Evolutionary conservation across 2,329 filamentous ascomycete genomes (phyloP), one percentile per base, ranked within the genome.

Genomic region (Epichloe brachyelytri): DNA sequence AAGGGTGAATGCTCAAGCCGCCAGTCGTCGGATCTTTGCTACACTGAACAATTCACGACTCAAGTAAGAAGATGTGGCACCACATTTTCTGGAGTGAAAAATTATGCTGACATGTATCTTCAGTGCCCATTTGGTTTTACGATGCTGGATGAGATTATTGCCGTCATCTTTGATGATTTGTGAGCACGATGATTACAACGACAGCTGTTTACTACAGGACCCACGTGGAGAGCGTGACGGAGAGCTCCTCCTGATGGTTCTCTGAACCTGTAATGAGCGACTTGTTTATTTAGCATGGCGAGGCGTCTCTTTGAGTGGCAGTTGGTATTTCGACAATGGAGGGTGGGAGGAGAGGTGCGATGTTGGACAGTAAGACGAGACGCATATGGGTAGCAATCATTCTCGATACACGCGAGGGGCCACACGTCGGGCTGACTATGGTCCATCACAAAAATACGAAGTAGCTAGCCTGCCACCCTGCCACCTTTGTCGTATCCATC

Each of bases 31-130:
- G 60, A 80, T 97, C 46, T 88, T 94, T 71, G 90, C 89, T 10
- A 89, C 87, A 44, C 73, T 97, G 58, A 98, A 98, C 67, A 98
- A 97, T 68, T 77, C 82, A 53, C 77, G 88, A 56, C 72, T 98
- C 58, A 96, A 97, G 86, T 90, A 71, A 74, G 84, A 26, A 40
- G 12, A 37, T 14, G 12, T 8, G 40, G 15, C 19, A 11, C 6
- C n/a, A 12, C 2, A 4, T 10, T 14, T 10, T 30, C 5, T 37
- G 19, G 14, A n/a, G 17, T 30, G 15, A 6, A 19, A 34, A 34
- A 43, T 56, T 11, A n/a, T 47, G 46, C 37, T 46, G 30, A 50
- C 43, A 2, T 38, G 15, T 12, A 33, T 22, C 8, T n/a, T 3
- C 41, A 82, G 79, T 65, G 76, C 82, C 46, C 85, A 88, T 65